Percentiles rank a stretch among this genome's conserved stretches.
These are phyloP conservation scores for Podila epicladia DNA, from an alignment of 192 early-diverging fungal species.

Conservation along the genomic window DNA sequence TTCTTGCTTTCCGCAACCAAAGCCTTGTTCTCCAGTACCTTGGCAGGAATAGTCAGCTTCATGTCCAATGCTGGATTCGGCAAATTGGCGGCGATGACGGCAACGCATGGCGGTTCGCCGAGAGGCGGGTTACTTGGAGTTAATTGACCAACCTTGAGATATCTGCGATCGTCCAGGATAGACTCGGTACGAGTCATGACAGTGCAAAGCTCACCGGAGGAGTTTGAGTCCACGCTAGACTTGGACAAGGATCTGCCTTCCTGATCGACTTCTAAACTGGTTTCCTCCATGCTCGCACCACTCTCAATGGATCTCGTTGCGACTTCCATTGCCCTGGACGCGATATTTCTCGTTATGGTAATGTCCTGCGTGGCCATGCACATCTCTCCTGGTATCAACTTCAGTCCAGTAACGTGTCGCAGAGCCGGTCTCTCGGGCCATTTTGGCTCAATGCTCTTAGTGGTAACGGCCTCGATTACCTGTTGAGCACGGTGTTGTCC, in stretches of 20 bases:
- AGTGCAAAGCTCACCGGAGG: slow-evolving; percentile 8
- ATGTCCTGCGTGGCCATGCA: slow-evolving; percentile 27
- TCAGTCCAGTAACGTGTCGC: slow-evolving; percentile 39
- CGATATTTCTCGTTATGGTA: slow-evolving; percentile 15
- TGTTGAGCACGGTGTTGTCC: neutral
- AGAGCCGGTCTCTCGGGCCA: neutral
- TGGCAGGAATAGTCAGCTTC: slow-evolving; percentile 31
- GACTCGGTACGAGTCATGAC: slow-evolving; percentile 43
- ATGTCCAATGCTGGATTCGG: slow-evolving; percentile 40
- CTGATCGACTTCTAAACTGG: slow-evolving; percentile 1
- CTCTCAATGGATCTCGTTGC: slow-evolving; percentile 19
- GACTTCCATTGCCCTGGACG: slow-evolving; percentile 11
- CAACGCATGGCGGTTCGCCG: slow-evolving; percentile 33
- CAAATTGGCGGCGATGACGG: slow-evolving; percentile 36
- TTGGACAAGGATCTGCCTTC: neutral
- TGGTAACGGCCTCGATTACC: neutral
- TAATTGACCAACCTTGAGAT: slow-evolving; percentile 30
- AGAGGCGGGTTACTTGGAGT: slow-evolving; percentile 37
- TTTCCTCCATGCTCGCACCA: slow-evolving; percentile 22
- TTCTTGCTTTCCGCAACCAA: slow-evolving; percentile 27
- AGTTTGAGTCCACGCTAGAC: neutral
- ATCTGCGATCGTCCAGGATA: slow-evolving; percentile 39
- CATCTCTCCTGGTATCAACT: slow-evolving; percentile 38
- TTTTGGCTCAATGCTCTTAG: slow-evolving; percentile 13
- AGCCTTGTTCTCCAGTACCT: slow-evolving; percentile 38